Base-by-base conservation (phyloP, 768 basidiomycete species). In the Lentinula raphanica region DNA sequence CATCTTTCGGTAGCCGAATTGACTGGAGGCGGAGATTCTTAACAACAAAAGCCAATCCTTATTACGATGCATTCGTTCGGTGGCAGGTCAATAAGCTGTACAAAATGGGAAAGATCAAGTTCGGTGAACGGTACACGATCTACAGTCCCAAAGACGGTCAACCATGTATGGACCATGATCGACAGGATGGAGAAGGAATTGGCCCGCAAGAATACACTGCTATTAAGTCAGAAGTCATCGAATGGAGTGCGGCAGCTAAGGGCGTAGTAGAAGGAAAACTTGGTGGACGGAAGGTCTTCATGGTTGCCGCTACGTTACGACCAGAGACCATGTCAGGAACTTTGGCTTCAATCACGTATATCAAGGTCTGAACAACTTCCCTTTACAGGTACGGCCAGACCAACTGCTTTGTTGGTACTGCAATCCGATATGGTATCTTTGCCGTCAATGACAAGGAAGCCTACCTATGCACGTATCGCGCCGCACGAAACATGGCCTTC, bases 141-240 rank as follows among this genome's bases (percentile, higher is more conserved):
- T 99, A 97, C 80, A 95, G 92, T 62, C 94, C 94, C 2, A 98
- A 98, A 72, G 97, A 99, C 64, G 95, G 94, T 2, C 97, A 98
- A 68, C 96, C 97, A 0, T 99, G 97, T 68, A 98, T 99, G 97
- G 97, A 99, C 72, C 97, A 99, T 75, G 97, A 99, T 71, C 89
- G 97, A 58, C 83, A 86, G 53, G 92, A 93, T 59, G 97, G 97
- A 40, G 97, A 99, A 73, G 96, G 88, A 48, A 77, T 94, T 56
- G 93, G 92, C 5, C 97, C 97, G 3, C 93, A 95, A 67, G 96
- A 98, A 68, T 98, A 98, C 74, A 92, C 95, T 19, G 89, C 79
- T 19, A 73, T 98, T 71, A 98, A 97, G 77, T 92, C 98, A 90
- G 86, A 92, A 72, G 94, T 98, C 2, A 74, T 86, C 13, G 77